These are phyloP conservation scores for Metschnikowia cerradonensis DNA, from an alignment of 805 yeast species.

Conservation along the genomic window DNA sequence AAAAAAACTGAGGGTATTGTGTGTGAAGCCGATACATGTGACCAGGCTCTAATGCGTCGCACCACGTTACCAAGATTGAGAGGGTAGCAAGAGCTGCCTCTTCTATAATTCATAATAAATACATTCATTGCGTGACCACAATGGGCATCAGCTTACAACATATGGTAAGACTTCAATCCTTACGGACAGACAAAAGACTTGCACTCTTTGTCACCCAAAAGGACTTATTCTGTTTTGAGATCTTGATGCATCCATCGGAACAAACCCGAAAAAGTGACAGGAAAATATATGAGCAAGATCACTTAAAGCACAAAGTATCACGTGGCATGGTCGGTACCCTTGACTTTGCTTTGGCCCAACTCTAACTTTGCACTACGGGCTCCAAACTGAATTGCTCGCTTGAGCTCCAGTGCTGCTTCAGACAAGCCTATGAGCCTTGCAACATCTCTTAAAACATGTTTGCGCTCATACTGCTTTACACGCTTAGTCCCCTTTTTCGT, in stretches of 20 bases:
- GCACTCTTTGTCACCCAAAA: no score
- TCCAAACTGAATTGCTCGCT: constrained; percentile 96
- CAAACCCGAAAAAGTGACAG: neutral
- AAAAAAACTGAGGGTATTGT: no score
- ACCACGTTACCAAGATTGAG: no score
- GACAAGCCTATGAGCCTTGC: constrained; percentile 50
- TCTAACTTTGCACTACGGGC: constrained; percentile 93
- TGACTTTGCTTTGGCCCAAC: constrained; percentile 66
- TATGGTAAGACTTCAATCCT: no score
- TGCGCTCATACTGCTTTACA: constrained; percentile 33
- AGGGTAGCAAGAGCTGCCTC: no score
- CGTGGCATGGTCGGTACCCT: constrained; percentile 62
- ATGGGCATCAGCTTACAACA: no score
- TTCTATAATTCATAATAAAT: no score
- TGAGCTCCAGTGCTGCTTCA: constrained; percentile 68
- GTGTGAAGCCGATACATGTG: no score
- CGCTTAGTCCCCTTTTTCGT: constrained; percentile 27
- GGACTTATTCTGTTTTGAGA: neutral
- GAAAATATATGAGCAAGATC: no score
- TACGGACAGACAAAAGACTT: no score
- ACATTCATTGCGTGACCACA: no score
- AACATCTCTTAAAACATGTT: constrained; percentile 56
- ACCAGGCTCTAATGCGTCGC: no score
- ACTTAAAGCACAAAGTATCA: neutral
- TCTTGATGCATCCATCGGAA: neutral